Percentiles rank a stretch among this genome's conserved stretches.
Evolutionary conservation across 768 basidiomycete species (phyloP).

Genomic region (Leccinum fibrillosum): DNA sequence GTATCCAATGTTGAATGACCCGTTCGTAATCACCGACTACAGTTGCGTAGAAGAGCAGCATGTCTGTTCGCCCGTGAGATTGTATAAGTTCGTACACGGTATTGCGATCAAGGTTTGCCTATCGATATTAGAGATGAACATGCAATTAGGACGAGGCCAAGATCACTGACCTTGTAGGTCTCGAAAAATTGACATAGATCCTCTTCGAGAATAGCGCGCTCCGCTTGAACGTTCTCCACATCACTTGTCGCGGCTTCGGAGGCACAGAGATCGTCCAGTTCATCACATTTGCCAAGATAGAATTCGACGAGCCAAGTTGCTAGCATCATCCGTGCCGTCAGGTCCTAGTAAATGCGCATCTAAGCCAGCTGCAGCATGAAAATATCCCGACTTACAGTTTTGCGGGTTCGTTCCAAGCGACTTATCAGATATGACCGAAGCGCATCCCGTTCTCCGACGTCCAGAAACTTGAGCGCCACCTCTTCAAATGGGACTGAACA

Average conservation of each 20-base stretch:
- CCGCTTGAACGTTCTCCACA: slow-evolving; percentile 78
- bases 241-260: slow-evolving; percentile 81
- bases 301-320: slow-evolving; percentile 99
- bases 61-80: slow-evolving; percentile 88
- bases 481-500: slow-evolving; percentile 88
- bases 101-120: slow-evolving; percentile 81
- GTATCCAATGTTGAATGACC: slow-evolving; percentile 88
- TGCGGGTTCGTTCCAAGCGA: slow-evolving; percentile 79
- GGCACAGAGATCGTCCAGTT: slow-evolving; percentile 90
- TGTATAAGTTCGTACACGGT: slow-evolving; percentile 93
- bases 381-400: slow-evolving; percentile 53
- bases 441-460: slow-evolving; percentile 86
- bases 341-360: slow-evolving; percentile 51
- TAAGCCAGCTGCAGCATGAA: neutral
- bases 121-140: neutral
- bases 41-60: slow-evolving; percentile 87
- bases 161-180: slow-evolving; percentile 75
- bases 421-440: slow-evolving; percentile 87
- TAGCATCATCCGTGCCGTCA: slow-evolving; percentile 94
- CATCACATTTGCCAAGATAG: slow-evolving; percentile 94
- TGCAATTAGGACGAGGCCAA: neutral
- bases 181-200: slow-evolving; percentile 91
- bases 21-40: slow-evolving; percentile 77
- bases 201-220: slow-evolving; percentile 82
- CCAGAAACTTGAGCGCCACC: slow-evolving; percentile 85